Evolutionary conservation across 768 basidiomycete genomes (phyloP), one percentile per base, ranked within the genome.

Genomic region (Fomitopsis pulvina): DNA sequence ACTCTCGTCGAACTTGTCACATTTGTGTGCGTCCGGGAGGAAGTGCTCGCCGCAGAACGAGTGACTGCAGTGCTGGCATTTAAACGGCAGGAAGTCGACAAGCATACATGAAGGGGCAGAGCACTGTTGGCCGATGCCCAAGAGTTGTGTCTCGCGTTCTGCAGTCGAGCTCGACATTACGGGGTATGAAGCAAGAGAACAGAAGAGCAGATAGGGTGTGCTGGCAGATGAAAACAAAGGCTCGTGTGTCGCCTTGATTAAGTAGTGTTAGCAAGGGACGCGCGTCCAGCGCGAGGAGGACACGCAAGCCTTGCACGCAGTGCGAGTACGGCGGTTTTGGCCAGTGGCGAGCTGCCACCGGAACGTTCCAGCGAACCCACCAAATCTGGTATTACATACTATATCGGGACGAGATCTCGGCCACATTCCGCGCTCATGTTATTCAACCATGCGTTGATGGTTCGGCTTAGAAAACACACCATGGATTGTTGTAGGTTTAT

Each of bases 51-150:
- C 79, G 57, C 91, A 93, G 69, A 81, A 92, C 0, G 74, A 71
- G 14, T 73, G 64, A 12, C 73, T 61, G 64, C 90, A 93, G 59
- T 90, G 87, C 44, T 87, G 83, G 64, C 90, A 93, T 66, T 84
- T 86, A 74, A 92, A 86, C 0, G 90, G 89, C 10, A 92, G 71
- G 57, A 91, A 92, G 71, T 92, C 90, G 60, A 91, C 76, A 54
- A 87, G 75, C 25, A 73, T 66, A 67, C 90, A 92, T 1, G 77
- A 66, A 0, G 76, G 62, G 45, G 79, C 72, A 12, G 83, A 79
- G 66, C 90, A 92, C 58, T 87, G 83, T 50, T 78, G 75, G 6
- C 87, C 87, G 55, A 92, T 64, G 34, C 70, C 66, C 51, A 92
- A 76, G 9, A 92, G 69, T 18, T 82, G 74, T n/a, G 68, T 56